Evolutionary conservation across 2,329 filamentous ascomycete genomes (phyloP).

Genomic region (Cordyceps fumosorosea): DNA sequence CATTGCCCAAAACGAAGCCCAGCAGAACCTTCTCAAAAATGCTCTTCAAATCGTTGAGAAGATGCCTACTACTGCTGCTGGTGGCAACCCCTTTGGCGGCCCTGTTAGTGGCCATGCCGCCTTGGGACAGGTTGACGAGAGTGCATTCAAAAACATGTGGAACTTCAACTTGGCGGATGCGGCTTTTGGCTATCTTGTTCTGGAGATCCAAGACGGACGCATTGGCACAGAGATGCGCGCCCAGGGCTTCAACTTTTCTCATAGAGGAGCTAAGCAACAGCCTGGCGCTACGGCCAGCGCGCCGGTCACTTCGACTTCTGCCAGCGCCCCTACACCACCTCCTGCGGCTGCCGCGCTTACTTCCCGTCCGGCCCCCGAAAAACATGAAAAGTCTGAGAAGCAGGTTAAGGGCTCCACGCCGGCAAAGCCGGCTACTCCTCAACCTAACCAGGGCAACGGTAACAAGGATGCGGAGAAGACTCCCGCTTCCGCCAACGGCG

Average conservation of each 20-base stretch:
- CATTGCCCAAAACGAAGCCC: slow-evolving; percentile 86
- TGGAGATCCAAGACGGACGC: slow-evolving; percentile 90
- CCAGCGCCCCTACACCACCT: slow-evolving; percentile 24
- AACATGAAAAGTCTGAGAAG: slow-evolving; percentile 15
- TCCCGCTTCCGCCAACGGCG: slow-evolving; percentile 44
- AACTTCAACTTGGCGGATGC: slow-evolving; percentile 98
- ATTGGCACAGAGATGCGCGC: slow-evolving; percentile 98
- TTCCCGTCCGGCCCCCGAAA: slow-evolving; percentile 29
- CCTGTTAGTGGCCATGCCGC: slow-evolving; percentile 64
- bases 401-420: slow-evolving; percentile 30
- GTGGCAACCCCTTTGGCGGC: slow-evolving; percentile 93
- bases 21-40: slow-evolving; percentile 86
- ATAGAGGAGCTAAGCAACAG: slow-evolving; percentile 78
- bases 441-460: slow-evolving; percentile 40
- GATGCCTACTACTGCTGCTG: slow-evolving; percentile 92
- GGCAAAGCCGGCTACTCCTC: slow-evolving; percentile 38
- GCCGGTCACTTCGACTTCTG: slow-evolving; percentile 27
- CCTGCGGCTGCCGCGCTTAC: slow-evolving; percentile 24
- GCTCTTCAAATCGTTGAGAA: slow-evolving; percentile 92
- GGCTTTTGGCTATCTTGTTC: slow-evolving; percentile 89
- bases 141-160: slow-evolving; percentile 99
- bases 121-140: slow-evolving; percentile 91
- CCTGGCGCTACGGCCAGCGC: slow-evolving; percentile 33
- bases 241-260: slow-evolving; percentile 98
- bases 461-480: slow-evolving; percentile 54